Evolutionary conservation across 139 green algal species (phyloP), one percentile per base, ranked within the genome.

Genomic region (Haematococcus sp.): DNA sequence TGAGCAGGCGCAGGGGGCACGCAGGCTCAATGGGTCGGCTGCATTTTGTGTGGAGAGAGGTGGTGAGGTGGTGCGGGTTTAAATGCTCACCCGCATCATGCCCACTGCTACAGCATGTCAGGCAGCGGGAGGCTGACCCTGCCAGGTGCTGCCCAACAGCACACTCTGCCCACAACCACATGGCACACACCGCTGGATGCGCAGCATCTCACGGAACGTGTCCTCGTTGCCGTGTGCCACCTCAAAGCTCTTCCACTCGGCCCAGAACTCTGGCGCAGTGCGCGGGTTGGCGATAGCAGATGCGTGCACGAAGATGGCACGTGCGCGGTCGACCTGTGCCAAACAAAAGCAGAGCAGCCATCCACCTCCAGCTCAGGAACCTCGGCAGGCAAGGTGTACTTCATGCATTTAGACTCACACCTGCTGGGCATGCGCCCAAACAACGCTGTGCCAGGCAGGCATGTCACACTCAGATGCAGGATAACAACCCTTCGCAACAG

Each of bases 141-240:
- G n/a, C n/a, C n/a, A n/a, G n/a, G n/a, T n/a, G n/a, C n/a, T n/a
- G n/a, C n/a, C 16, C 5, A 19, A 30, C 22, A 52, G 49, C 33
- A 58, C 16, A 23, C 13, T 15, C 30, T 28, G 11, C 35, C 20
- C 23, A n/a, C 67, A 63, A 20, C 17, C 46, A 16, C 7, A 27
- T 30, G 27, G 27, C 46, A 13, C 94, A 19, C 76, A 93, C 64
- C 95, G 83, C 83, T 97, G 97, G 76, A 99, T 96, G 34, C 96
- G 89, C 80, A 98, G 88, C 96, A 99, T 99, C 78, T 99, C 96
- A 33, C 92, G 83, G 84, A 96, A 97, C 11, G 96, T 98, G 83
- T 98, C 93, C 82, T 97, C 93, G 70, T 97, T 97, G 75, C 94
- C 94, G 72, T 96, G 86, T 59, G 78, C 73, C 28, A 95, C 90